These are phyloP conservation scores for Naematelia aurantialba DNA, from an alignment of 768 basidiomycete species.

Conservation along the genomic window DNA sequence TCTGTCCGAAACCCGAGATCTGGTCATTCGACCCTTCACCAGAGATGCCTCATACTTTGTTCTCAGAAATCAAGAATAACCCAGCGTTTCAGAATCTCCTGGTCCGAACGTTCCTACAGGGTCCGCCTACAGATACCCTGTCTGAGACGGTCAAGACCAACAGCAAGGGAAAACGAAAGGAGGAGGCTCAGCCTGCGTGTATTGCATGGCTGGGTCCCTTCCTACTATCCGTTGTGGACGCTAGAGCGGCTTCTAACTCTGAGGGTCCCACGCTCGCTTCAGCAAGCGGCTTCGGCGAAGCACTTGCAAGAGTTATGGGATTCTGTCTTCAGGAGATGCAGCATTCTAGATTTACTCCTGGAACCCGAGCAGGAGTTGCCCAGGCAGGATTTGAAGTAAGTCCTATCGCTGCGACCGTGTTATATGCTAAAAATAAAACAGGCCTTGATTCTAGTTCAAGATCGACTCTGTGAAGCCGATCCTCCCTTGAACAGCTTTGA, in stretches of 20 bases:
- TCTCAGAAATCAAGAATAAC: slow-evolving; percentile 82
- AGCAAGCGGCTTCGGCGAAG: slow-evolving; percentile 56
- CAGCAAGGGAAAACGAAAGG: slow-evolving; percentile 27
- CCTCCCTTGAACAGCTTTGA: not conserved
- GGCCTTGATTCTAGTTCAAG: slow-evolving; percentile 25
- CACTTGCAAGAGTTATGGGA: slow-evolving; percentile 68
- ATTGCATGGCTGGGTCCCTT: slow-evolving; percentile 66
- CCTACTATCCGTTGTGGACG: slow-evolving; percentile 54
- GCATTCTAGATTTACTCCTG: slow-evolving; percentile 63
- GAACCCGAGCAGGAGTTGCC: slow-evolving; percentile 62
- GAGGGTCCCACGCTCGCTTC: not conserved
- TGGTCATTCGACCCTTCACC: slow-evolving; percentile 66
- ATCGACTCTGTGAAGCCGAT: slow-evolving; percentile 9
- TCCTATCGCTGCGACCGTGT: slow-evolving; percentile 10
- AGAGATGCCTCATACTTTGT: slow-evolving; percentile 71
- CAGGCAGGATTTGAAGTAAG: slow-evolving; percentile 63
- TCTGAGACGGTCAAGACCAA: not conserved
- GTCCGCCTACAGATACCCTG: not conserved
- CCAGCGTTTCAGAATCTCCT: slow-evolving; percentile 42
- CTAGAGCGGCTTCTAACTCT: not conserved
- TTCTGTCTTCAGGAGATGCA: slow-evolving; percentile 78
- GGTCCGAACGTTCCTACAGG: slow-evolving; percentile 9
- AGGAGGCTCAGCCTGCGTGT: slow-evolving; percentile 28
- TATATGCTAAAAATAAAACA: slow-evolving; percentile 11
- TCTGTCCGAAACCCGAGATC: slow-evolving; percentile 60